These are phyloP conservation scores for Trichomonascaceae sp. DNA, from an alignment of 1,139 yeast species.

Conservation along the genomic window DNA sequence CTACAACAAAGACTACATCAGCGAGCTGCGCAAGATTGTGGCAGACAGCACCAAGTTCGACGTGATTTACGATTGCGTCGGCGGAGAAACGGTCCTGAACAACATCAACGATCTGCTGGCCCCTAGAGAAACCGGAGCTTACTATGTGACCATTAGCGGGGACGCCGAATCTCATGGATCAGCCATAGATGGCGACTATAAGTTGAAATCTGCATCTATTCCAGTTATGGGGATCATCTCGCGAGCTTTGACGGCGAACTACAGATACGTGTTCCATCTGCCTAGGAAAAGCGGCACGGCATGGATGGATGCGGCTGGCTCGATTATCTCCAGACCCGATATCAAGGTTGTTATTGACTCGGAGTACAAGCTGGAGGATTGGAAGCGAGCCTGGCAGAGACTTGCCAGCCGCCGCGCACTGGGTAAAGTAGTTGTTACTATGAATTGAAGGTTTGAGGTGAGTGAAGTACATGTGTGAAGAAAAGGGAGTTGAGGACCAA, in stretches of 20 bases:
- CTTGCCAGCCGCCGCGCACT: constrained; percentile 36
- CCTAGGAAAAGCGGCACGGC: constrained; percentile 7
- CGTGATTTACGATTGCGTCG: constrained; percentile 36
- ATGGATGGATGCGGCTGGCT: constrained; percentile 21
- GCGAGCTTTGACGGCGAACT: constrained; percentile 21
- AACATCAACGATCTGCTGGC: constrained; percentile 26
- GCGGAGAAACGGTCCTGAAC: constrained; percentile 29
- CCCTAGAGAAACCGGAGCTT: constrained; percentile 29
- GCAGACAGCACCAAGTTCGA: constrained; percentile 23
- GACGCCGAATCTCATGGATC: constrained; percentile 24
- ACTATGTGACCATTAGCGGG: constrained; percentile 41
- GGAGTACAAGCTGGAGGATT: constrained; percentile 36
- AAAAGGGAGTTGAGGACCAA: too few species aligned
- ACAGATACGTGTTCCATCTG: constrained; percentile 15
- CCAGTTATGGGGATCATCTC: constrained; percentile 16
- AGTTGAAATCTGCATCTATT: constrained; percentile 11
- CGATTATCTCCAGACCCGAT: constrained; percentile 21
- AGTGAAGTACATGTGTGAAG: too few species aligned
- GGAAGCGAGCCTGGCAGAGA: constrained; percentile 35
- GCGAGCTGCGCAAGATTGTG: constrained; percentile 19
- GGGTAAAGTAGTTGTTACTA: constrained; percentile 44
- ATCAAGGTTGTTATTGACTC: constrained; percentile 41
- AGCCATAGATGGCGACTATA: constrained; percentile 8
- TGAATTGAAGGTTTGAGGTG: constrained; percentile 2
- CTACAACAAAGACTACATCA: constrained; percentile 29